These are phyloP conservation scores for Sugiyamaella chiloensis DNA, from an alignment of 805 yeast genomes.

Conservation along the genomic window DNA sequence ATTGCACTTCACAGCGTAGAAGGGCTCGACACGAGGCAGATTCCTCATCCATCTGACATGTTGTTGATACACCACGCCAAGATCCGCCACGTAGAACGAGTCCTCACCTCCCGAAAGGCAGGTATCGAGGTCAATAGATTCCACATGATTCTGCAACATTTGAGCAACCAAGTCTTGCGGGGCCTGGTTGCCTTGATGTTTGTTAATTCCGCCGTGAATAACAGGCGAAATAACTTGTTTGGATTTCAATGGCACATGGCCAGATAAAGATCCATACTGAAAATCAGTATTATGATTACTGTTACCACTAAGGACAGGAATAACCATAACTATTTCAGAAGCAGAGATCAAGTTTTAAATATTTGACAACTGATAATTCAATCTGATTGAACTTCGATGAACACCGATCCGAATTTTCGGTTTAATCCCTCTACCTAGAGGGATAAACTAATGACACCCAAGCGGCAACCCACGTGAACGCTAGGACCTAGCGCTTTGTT, in stretches of 20 bases:
- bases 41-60: constrained; percentile 57
- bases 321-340: constrained; percentile 3
- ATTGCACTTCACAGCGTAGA: constrained; percentile 94
- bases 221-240: background rate
- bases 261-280: background rate
- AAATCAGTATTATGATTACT: background rate
- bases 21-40: constrained; percentile 79
- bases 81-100: constrained; percentile 84
- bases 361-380: background rate
- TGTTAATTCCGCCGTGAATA: background rate
- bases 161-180: constrained; percentile 19
- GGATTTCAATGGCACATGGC: background rate
- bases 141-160: constrained; percentile 24
- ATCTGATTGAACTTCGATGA: constrained; percentile 8
- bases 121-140: constrained; percentile 48
- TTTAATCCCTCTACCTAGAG: constrained; percentile 22
- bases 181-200: background rate
- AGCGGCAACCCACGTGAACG: constrained; percentile 34
- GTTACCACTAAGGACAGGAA: background rate
- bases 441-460: constrained; percentile 24
- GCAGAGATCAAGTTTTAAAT: background rate
- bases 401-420: constrained; percentile 17
- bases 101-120: constrained; percentile 78
- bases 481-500: constrained; percentile 13
- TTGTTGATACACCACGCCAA: constrained; percentile 66